Evolutionary conservation across 2,329 filamentous ascomycete genomes (phyloP).

Genomic region (Fonsecaea multimorphosa): DNA sequence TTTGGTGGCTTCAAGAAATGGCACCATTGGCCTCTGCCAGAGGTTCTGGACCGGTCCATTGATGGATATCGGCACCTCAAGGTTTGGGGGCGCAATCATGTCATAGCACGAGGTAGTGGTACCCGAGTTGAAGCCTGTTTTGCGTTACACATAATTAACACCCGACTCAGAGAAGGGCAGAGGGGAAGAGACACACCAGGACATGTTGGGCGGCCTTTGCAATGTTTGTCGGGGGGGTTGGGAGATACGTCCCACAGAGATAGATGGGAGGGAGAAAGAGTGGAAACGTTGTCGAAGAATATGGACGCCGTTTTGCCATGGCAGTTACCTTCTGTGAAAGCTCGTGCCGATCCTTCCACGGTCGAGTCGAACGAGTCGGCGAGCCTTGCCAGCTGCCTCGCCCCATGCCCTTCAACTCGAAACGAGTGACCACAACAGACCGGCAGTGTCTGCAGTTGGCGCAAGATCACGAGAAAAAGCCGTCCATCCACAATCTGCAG

Average conservation of each 20-base stretch:
- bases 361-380: not conserved
- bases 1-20: constrained; percentile 10
- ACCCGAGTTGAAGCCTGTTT: not conserved
- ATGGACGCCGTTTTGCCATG: not conserved
- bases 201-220: not conserved
- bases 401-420: not conserved
- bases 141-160: not conserved
- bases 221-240: not conserved
- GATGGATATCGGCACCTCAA: constrained; percentile 19
- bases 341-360: not conserved
- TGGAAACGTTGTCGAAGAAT: not conserved
- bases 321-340: not conserved
- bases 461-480: not conserved
- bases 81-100: constrained; percentile 3
- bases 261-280: not conserved
- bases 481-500: not conserved
- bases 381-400: constrained; percentile 1
- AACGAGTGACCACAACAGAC: not conserved
- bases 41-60: constrained; percentile 25
- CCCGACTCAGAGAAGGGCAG: not conserved
- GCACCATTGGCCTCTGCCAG: constrained; percentile 2
- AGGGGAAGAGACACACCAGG: not conserved
- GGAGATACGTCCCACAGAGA: not conserved
- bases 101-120: not conserved
- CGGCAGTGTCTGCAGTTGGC: not conserved